A percentile compares a stretch with the other conserved stretches of the same genome.
phyloP scores from a whole-genome alignment of 2,329 filamentous ascomycete genomes.

The Shiraia sp. region DNA sequence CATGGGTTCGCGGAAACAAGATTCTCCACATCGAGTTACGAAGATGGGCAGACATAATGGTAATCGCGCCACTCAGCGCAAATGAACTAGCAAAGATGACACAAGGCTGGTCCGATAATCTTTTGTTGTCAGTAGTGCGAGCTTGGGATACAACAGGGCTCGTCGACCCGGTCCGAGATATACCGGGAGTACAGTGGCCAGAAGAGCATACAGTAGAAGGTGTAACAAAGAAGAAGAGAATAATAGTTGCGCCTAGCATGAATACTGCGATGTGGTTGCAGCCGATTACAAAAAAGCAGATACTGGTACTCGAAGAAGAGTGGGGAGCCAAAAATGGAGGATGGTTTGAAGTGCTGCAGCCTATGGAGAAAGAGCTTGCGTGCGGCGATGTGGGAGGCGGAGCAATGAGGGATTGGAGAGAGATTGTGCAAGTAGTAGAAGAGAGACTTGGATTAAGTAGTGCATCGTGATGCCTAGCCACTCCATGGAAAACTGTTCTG shows the following conservation, averaged over 20 bases:
- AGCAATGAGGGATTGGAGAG: conserved; percentile 80
- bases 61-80: conserved; percentile 80
- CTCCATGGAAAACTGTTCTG: background rate
- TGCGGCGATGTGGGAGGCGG: conserved; percentile 84
- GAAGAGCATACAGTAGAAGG: conserved; percentile 15
- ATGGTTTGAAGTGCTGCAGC: conserved; percentile 72
- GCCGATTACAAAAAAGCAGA: conserved; percentile 75
- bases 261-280: conserved; percentile 91
- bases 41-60: conserved; percentile 77
- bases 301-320: conserved; percentile 70
- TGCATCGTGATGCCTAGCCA: background rate
- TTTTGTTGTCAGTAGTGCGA: conserved; percentile 73
- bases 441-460: conserved; percentile 28
- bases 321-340: conserved; percentile 62
- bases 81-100: conserved; percentile 86
- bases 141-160: conserved; percentile 76
- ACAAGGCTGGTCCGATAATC: conserved; percentile 74
- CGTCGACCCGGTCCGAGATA: conserved; percentile 34
- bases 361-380: conserved; percentile 76
- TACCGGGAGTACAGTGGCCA: conserved; percentile 27
- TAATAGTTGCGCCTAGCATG: conserved; percentile 81
- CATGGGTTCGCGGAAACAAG: conserved; percentile 76
- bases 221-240: conserved; percentile 55
- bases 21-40: conserved; percentile 92
- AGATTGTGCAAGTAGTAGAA: conserved; percentile 71